Evolutionary conservation across 441 rosid species (phyloP).

Genomic region (Populus hybrid): DNA sequence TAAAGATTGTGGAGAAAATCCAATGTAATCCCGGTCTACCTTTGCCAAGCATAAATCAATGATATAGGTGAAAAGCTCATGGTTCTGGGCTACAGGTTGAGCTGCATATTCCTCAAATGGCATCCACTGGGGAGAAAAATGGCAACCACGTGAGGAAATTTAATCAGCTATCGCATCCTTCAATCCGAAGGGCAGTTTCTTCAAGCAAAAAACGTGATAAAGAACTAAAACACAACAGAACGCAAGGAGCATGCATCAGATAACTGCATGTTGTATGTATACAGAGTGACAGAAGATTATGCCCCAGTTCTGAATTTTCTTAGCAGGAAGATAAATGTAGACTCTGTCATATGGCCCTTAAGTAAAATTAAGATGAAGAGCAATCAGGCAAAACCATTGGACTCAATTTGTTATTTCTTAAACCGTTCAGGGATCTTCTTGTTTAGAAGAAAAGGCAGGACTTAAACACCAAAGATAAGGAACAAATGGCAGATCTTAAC

Average conservation of each 20-base stretch:
- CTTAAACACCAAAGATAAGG: not conserved
- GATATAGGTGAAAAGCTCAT: conserved; percentile 44
- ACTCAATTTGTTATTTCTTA: too few species aligned
- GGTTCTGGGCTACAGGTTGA: conserved; percentile 55
- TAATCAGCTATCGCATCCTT: not conserved
- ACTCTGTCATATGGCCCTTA: not conserved
- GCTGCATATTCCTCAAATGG: conserved; percentile 64
- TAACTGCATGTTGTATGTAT: not conserved
- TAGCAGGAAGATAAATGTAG: not conserved
- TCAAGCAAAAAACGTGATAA: not conserved
- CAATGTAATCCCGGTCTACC: conserved; percentile 44
- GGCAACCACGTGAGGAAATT: not conserved
- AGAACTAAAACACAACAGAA: not conserved
- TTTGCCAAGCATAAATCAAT: conserved; percentile 52
- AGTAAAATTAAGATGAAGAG: not conserved
- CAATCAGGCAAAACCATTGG: not conserved
- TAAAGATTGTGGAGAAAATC: conserved; percentile 42
- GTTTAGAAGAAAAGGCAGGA: not conserved
- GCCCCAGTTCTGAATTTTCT: not conserved
- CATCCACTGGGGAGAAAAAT: conserved; percentile 59
- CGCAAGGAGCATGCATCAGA: not conserved
- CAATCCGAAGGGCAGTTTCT: not conserved
- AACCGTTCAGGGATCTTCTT: not conserved
- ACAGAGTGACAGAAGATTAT: not conserved
- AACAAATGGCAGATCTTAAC: not conserved